Base-by-base conservation (phyloP, 768 basidiomycete species). In the Boletus rubroflammeus region DNA sequence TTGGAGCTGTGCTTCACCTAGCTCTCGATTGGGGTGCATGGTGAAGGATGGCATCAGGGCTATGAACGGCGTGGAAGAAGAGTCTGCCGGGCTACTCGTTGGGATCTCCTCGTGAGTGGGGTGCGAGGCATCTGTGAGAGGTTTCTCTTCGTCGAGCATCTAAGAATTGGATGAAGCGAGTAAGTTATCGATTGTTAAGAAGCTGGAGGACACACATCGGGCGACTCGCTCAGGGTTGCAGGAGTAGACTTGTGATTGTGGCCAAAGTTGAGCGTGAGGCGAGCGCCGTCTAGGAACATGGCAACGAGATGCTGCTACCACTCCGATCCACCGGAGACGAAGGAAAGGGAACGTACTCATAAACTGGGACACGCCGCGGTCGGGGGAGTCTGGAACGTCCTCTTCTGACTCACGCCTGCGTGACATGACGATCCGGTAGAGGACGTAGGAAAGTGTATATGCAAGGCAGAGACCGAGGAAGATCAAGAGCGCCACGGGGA, bases 381-480 rank as follows among this genome's bases (percentile, higher is more conserved):
- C 59, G 11, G 68, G 59, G n/a, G 54, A 45, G 9, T 59, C 63
- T 23, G 63, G 63, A 10, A n/a, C 17, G n/a, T 53, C 58, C 5
- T 41, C 53, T 41, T 54, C 11, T 2, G 64, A 53, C 3, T 8
- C 46, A 25, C 46, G 64, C 53, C 50, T 60, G 42, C 49, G 54
- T n/a, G 57, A 32, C 57, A 60, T 61, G 50, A 65, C 10, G 38
- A 63, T 32, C 2, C 69, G 65, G 48, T 69, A 71, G 40, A 71
- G 48, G 28, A 67, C 14, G 36, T 69, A 69, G 31, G 66, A 61
- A 2, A 64, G 25, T 13, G 63, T 60, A 10, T 69, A 69, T 14
- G 50, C 55, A 28, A 71, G 48, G 29, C 65, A 71, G 34, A 69
- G 11, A 26, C 59, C 65, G 7, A 69, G 56, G 38, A 69, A 59